A percentile compares a stretch with the other conserved stretches of the same genome.
Evolutionary conservation across 768 basidiomycete genomes (phyloP).

Genomic region (Psilocybe cubensis): DNA sequence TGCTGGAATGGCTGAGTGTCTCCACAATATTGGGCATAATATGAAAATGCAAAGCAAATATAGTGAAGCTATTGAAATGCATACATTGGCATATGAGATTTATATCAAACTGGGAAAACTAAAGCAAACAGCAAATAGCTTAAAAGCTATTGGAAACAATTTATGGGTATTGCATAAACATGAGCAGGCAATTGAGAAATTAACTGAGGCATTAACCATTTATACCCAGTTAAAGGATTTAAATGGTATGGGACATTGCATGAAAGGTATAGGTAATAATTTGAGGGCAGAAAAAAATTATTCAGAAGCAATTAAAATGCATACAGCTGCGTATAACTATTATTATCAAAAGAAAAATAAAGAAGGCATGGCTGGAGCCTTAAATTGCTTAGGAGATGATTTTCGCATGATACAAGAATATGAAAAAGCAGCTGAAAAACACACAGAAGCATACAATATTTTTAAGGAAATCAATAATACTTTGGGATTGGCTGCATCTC

Average conservation of each 20-base stretch:
- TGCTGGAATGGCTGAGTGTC: background rate
- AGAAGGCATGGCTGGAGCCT: too few species aligned
- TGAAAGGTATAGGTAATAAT: background rate
- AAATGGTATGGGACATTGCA: background rate
- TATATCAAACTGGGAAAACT: background rate
- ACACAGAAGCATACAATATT: background rate
- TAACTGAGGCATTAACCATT: background rate
- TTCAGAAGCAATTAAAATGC: background rate
- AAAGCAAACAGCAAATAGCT: background rate
- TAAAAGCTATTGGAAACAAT: background rate
- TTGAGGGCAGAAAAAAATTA: background rate
- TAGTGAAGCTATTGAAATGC: background rate
- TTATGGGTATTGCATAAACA: background rate
- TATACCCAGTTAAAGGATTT: background rate
- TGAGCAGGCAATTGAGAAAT: background rate
- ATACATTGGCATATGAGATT: background rate
- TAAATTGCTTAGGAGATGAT: too few species aligned
- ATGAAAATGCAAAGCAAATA: background rate
- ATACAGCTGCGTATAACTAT: background rate
- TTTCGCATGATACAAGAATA: background rate
- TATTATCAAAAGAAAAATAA: too few species aligned
- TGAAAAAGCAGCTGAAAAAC: background rate
- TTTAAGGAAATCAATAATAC: background rate
- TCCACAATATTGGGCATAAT: background rate
- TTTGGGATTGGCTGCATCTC: background rate